Evolutionary conservation across 2,329 filamentous ascomycete species (phyloP).

Genomic region (Pseudopyricularia cyperi): DNA sequence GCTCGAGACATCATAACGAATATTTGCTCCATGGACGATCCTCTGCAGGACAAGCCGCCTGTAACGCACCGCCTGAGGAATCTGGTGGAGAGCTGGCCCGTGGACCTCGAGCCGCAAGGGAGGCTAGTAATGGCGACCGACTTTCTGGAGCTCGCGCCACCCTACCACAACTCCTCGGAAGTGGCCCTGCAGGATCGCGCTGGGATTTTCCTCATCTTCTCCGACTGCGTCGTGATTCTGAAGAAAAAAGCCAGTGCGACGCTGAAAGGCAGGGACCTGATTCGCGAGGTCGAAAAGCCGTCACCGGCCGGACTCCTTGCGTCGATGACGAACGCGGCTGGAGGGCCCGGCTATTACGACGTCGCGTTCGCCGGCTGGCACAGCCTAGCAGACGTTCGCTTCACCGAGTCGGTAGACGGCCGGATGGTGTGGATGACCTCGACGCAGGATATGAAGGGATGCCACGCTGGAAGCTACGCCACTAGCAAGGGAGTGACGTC

Average conservation of each 20-base stretch:
- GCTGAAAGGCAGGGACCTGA: constrained; percentile 60
- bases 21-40: constrained; percentile 86
- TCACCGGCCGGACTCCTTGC: constrained; percentile 50
- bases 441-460: constrained; percentile 44
- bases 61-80: constrained; percentile 61
- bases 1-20: constrained; percentile 90
- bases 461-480: constrained; percentile 29
- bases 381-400: constrained; percentile 53
- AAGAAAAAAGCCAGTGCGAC: constrained; percentile 53
- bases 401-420: constrained; percentile 57
- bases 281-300: constrained; percentile 77
- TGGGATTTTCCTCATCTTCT: constrained; percentile 72
- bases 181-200: constrained; percentile 34
- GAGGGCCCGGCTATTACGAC: constrained; percentile 51
- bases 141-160: constrained; percentile 61
- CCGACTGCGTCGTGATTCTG: constrained; percentile 66
- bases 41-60: constrained; percentile 54
- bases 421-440: constrained; percentile 56
- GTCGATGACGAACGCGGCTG: constrained; percentile 50
- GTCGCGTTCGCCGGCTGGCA: constrained; percentile 66
- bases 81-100: constrained; percentile 67
- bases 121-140: constrained; percentile 73
- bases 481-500: constrained; percentile 41
- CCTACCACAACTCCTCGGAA: constrained; percentile 38
- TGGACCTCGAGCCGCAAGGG: constrained; percentile 57